Conservation (phyloP, 1,284 basidiomycete genomes). For the Veloboletus limbatus region DNA sequence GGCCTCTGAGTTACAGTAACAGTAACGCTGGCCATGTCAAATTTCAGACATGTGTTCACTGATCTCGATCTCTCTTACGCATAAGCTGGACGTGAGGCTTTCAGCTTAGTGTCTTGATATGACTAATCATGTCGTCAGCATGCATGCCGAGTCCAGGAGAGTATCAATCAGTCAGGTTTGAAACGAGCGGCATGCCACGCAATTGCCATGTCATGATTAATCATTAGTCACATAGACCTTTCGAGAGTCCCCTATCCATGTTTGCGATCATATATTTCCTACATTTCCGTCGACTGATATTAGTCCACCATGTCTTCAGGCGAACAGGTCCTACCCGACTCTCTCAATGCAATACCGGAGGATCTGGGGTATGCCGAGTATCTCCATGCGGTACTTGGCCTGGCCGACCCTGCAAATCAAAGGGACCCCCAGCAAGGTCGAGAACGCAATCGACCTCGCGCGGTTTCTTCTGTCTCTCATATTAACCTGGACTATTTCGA, state of each 20-base stretch:
- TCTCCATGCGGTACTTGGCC: conserved; percentile 8
- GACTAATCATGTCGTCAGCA: conserved; percentile 6
- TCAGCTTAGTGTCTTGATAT: neutral
- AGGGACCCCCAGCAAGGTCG: neutral
- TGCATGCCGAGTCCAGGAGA: too few relatives aligned
- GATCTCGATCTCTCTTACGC: too few relatives aligned
- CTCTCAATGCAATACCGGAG: conserved; percentile 6
- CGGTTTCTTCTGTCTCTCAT: conserved; percentile 5
- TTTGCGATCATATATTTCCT: neutral
- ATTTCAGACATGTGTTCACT: too few relatives aligned
- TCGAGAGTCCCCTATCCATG: neutral
- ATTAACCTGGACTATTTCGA: conserved; percentile 39
- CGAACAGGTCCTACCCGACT: neutral
- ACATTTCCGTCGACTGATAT: neutral
- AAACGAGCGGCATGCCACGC: too few relatives aligned
- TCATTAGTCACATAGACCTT: conserved; percentile 11
- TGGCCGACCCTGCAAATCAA: conserved; percentile 4
- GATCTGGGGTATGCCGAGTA: conserved; percentile 16
- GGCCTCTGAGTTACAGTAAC: too few relatives aligned
- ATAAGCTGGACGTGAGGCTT: neutral
- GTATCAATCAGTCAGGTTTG: neutral
- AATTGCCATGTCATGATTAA: neutral
- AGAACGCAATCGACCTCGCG: neutral
- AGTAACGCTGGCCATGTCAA: too few relatives aligned
- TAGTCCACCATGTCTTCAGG: conserved; percentile 12